A percentile compares a stretch with the other conserved stretches of the same genome.
Evolutionary conservation across 2,329 filamentous ascomycete species (phyloP).

Genomic region (Ustilaginoidea virens): DNA sequence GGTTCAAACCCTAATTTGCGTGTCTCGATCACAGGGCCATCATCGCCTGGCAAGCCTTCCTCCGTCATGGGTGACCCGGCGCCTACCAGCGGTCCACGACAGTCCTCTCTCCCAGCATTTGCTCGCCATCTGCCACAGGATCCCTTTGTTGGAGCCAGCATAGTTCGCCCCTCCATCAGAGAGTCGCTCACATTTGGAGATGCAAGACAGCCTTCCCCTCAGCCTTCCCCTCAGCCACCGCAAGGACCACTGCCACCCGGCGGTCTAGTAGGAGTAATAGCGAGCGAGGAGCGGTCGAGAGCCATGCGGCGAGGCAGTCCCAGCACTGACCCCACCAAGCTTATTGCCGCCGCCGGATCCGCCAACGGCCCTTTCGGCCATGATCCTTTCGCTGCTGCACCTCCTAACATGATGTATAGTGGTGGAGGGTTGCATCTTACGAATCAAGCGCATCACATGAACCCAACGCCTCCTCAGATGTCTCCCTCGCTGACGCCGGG

Average conservation of each 20-base stretch:
- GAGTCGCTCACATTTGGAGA: slow-evolving; percentile 58
- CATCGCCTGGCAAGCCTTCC: slow-evolving; percentile 33
- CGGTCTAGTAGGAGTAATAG: slow-evolving; percentile 78
- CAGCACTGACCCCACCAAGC: slow-evolving; percentile 36
- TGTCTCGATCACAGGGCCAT: slow-evolving; percentile 29
- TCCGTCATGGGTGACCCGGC: slow-evolving; percentile 35
- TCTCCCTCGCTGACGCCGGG: slow-evolving; percentile 42
- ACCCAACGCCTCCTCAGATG: slow-evolving; percentile 29
- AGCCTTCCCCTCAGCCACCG: too few relatives aligned
- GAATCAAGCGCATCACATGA: slow-evolving; percentile 14
- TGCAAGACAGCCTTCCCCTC: slow-evolving; percentile 26
- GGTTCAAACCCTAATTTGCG: slow-evolving; percentile 60
- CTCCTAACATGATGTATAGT: slow-evolving; percentile 26
- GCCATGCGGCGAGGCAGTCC: slow-evolving; percentile 69
- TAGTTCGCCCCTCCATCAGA: slow-evolving; percentile 56
- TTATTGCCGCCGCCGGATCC: slow-evolving; percentile 18
- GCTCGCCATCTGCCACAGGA: slow-evolving; percentile 70
- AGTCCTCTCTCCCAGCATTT: slow-evolving; percentile 56
- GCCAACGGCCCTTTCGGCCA: slow-evolving; percentile 23
- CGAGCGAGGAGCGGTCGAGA: slow-evolving; percentile 64
- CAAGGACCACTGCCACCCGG: slow-evolving; percentile 43
- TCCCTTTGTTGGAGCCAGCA: slow-evolving; percentile 65
- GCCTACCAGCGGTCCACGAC: slow-evolving; percentile 13
- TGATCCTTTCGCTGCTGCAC: slow-evolving; percentile 34
- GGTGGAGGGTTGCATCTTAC: slow-evolving; percentile 10